phyloP scores from a whole-genome alignment of 2,329 filamentous ascomycete genomes.

The Aspergillus bombycis region DNA sequence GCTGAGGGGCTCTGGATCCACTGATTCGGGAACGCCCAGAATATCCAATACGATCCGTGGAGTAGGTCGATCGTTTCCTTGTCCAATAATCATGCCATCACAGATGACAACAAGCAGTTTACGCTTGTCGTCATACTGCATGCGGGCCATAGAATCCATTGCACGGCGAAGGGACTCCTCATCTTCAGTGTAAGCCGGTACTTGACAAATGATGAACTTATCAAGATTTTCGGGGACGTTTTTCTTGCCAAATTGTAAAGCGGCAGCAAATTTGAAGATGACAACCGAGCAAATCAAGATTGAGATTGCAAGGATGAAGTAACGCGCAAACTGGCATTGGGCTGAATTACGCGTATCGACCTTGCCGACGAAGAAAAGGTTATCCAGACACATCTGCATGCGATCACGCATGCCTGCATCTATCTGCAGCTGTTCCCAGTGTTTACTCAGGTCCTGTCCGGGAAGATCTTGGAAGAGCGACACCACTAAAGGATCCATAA shows the following conservation, averaged over 20 bases:
- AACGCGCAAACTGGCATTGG: constrained; percentile 83
- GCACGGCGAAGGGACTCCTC: constrained; percentile 96
- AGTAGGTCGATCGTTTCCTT: constrained; percentile 94
- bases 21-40: constrained; percentile 87
- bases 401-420: constrained; percentile 59
- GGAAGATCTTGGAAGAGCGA: constrained; percentile 75
- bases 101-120: constrained; percentile 92
- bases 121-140: constrained; percentile 97
- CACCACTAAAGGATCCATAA: constrained; percentile 77
- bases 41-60: constrained; percentile 97
- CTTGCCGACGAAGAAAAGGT: constrained; percentile 91
- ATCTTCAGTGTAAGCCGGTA: constrained; percentile 97
- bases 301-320: constrained; percentile 85
- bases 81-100: constrained; percentile 99
- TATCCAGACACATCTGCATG: constrained; percentile 85
- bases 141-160: constrained; percentile 91
- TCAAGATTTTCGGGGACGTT: constrained; percentile 94
- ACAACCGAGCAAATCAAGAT: constrained; percentile 80
- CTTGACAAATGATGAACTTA: constrained; percentile 97
- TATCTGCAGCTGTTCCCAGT: constrained; percentile 74
- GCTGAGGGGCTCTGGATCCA: constrained; percentile 93
- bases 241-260: constrained; percentile 89
- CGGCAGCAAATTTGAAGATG: constrained; percentile 94
- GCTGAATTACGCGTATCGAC: constrained; percentile 87
- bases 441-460: constrained; percentile 79